Evolutionary conservation across 2,329 filamentous ascomycete species (phyloP).

Genomic region (Ophiostoma perfectum): DNA sequence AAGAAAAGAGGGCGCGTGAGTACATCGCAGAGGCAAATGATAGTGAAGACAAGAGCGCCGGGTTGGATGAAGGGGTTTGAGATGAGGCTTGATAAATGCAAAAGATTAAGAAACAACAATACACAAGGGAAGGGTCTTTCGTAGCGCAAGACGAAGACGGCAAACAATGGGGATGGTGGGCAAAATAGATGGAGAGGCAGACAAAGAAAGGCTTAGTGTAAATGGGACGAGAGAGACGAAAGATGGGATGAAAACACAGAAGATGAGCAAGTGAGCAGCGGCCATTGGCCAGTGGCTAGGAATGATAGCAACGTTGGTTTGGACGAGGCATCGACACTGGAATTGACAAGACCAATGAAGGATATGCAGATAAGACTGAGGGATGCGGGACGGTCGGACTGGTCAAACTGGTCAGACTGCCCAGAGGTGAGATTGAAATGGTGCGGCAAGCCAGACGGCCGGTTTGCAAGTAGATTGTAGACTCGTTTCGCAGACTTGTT

Average conservation of each 20-base stretch:
- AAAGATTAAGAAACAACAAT: neutral
- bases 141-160: neutral
- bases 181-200: neutral
- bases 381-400: neutral
- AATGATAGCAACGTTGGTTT: no score
- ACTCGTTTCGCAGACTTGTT: no score
- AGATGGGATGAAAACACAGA: neutral
- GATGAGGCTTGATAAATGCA: neutral
- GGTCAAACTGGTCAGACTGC: neutral
- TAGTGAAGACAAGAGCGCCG: neutral
- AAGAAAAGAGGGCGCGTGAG: neutral
- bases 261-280: neutral
- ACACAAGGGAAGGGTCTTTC: neutral
- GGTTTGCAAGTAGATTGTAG: no score
- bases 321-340: no score
- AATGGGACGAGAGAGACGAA: neutral
- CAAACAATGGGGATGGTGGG: constrained; percentile 1
- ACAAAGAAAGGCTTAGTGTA: neutral
- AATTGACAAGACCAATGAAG: neutral
- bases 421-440: no score
- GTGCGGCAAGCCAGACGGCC: no score
- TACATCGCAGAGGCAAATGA: neutral
- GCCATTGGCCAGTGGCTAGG: no score
- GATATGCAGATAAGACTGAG: neutral
- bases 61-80: neutral